phyloP scores from a whole-genome alignment of 805 yeast genomes.

The Saccharomycopsis microspora region DNA sequence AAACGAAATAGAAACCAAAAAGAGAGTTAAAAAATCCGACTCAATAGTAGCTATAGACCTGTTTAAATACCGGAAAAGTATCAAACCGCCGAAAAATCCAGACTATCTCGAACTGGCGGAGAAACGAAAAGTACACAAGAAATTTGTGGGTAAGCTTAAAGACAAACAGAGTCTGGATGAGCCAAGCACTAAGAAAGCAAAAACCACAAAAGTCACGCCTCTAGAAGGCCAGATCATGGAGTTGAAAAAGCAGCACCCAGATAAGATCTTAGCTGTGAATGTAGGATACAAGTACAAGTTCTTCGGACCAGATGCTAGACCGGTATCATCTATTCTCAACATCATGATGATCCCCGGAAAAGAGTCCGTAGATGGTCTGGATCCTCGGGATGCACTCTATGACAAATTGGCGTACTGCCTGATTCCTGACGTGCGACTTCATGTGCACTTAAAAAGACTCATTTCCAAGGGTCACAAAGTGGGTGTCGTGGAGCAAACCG shows the following conservation, averaged over 20 bases:
- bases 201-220: constrained; percentile 46
- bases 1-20: background rate
- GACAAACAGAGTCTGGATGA: background rate
- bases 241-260: constrained; percentile 47
- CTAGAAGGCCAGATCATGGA: constrained; percentile 68
- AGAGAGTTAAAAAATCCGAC: no score
- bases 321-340: constrained; percentile 53
- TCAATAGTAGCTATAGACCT: no score
- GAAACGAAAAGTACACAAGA: constrained; percentile 2
- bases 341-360: constrained; percentile 69
- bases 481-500: constrained; percentile 79
- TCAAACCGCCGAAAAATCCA: no score
- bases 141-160: constrained; percentile 3
- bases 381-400: constrained; percentile 37
- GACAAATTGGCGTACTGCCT: constrained; percentile 72
- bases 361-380: constrained; percentile 36
- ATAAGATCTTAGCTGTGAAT: constrained; percentile 69
- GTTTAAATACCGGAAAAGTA: no score
- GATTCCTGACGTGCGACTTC: constrained; percentile 68
- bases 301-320: constrained; percentile 73
- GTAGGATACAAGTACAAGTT: constrained; percentile 89
- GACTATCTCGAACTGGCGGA: background rate
- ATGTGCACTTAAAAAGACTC: constrained; percentile 64
- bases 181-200: constrained; percentile 6
- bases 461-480: constrained; percentile 66